Conservation (phyloP, 2,329 filamentous ascomycete species). For the Graphium sp. region DNA sequence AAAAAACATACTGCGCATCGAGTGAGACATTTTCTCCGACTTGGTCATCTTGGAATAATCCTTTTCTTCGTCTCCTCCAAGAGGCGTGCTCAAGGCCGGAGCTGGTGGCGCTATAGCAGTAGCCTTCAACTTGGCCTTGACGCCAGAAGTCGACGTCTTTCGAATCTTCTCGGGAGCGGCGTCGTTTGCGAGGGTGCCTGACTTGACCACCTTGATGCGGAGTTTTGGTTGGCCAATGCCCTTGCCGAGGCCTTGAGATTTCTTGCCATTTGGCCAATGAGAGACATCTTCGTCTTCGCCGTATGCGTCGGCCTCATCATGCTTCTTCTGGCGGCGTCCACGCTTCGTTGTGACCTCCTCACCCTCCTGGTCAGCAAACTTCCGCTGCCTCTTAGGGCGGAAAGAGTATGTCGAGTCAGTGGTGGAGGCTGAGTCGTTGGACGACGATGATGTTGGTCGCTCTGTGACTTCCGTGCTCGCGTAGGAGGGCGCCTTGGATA, state of each 20-base stretch:
- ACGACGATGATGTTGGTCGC: constrained; percentile 34
- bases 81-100: no score
- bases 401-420: constrained; percentile 34
- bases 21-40: constrained; percentile 49
- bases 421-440: constrained; percentile 30
- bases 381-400: constrained; percentile 35
- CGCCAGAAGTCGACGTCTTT: neutral
- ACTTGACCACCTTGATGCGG: constrained; percentile 2
- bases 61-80: constrained; percentile 12
- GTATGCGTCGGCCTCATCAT: no score
- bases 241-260: no score
- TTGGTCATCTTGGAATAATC: constrained; percentile 46
- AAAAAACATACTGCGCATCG: constrained; percentile 39
- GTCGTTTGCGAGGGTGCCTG: neutral
- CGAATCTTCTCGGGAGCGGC: neutral
- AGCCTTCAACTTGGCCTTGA: neutral
- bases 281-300: no score
- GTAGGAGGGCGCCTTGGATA: constrained; percentile 13
- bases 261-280: no score
- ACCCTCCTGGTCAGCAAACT: constrained; percentile 22
- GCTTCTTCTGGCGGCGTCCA: neutral
- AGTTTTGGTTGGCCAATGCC: no score
- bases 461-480: constrained; percentile 16
- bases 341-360: constrained; percentile 1
- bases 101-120: no score